Base-by-base conservation (phyloP, 306 rosid genomes). In the Lathyrus oleraceus region DNA sequence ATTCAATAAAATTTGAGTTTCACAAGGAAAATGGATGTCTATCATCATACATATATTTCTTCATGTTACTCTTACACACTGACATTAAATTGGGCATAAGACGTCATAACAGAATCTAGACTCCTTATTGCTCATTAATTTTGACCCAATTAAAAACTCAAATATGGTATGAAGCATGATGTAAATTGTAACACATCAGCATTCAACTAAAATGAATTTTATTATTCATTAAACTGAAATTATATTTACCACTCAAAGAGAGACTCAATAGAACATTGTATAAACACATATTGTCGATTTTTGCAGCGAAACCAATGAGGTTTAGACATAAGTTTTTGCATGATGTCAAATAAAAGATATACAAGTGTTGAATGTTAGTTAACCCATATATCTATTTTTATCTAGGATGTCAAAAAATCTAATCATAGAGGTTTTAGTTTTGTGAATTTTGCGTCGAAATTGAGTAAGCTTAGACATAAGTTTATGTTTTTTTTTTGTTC, bases 281-380 rank as follows among this genome's bases (percentile, higher is more conserved):
- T 97, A 86, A 91, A 94, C 99, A 94, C 91, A 88, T 94, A 94
- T 76, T 90, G 96, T 69, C 97, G 97, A 44, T 97, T 94, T 78
- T 86, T 94, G 92, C 91, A 85, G 17, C 82, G 89, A 70, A 94
- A 94, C 71, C 83, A 95, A 36, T 88, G 85, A 64, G 99, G 96
- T 86, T 91, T 95, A 10, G 96, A 91, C 99, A 95, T 95, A 21
- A 21, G 23, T 21, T 21, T 21, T 21, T 21, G 23, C 23, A 21
- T n/a, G 2, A 21, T 21, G 23, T 21, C 23, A 21, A 21, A 21
- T 21, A 21, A 21, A 21, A 21, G 23, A 2, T 21, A 21, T 21
- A 21, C 23, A 21, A n/a, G n/a, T n/a, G n/a, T n/a, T n/a, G n/a
- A n/a, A n/a, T n/a, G n/a, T n/a, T n/a, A n/a, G n/a, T n/a, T n/a